These are phyloP conservation scores for Sordariomycetes sp. DNA, from an alignment of 2,329 filamentous ascomycete genomes.

Conservation along the genomic window DNA sequence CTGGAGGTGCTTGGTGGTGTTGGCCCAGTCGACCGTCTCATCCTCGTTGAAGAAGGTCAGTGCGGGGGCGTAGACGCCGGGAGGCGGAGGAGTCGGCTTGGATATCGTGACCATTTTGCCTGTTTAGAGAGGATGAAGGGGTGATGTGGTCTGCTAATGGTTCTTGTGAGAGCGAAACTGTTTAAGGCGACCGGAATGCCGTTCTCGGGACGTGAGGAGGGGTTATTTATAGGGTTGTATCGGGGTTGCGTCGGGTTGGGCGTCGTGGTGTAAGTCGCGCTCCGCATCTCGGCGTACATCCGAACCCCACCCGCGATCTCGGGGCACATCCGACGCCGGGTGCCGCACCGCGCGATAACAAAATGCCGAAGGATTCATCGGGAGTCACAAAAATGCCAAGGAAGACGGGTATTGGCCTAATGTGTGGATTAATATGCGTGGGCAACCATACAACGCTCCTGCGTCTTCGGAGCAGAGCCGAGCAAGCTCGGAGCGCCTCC, in stretches of 20 bases:
- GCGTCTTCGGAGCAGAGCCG: no score
- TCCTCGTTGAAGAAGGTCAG: constrained; percentile 55
- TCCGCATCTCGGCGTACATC: not conserved
- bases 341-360: no score
- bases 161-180: not conserved
- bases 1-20: constrained; percentile 45
- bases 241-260: not conserved
- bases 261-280: not conserved
- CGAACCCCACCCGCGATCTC: not conserved
- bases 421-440: no score
- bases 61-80: constrained; percentile 56
- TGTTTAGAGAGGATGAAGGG: not conserved
- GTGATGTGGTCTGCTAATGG: not conserved
- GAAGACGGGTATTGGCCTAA: no score
- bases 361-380: no score
- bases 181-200: not conserved
- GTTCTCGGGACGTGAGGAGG: not conserved
- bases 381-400: no score
- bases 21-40: constrained; percentile 47
- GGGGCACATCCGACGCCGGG: no score
- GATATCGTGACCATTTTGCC: not conserved
- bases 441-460: no score
- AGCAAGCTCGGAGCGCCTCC: no score
- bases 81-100: constrained; percentile 9
- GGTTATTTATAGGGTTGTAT: not conserved